Evolutionary conservation across 805 yeast genomes (phyloP).

Genomic region (Pichia cephalocereana): DNA sequence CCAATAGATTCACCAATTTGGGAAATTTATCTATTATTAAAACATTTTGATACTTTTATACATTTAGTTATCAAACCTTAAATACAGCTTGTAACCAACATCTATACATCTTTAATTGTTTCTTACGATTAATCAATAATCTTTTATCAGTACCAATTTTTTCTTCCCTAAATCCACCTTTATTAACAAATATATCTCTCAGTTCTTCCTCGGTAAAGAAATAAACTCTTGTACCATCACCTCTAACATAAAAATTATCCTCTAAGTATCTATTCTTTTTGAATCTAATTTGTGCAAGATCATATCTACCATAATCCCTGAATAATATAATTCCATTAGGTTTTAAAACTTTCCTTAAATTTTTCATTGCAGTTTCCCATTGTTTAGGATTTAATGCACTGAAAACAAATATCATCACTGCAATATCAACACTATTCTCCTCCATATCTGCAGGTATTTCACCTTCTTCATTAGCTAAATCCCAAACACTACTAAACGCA

Average conservation of each 20-base stretch:
- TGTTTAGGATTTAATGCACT: constrained; percentile 88
- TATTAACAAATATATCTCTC: constrained; percentile 55
- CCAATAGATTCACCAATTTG: constrained; percentile 36
- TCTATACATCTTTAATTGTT: constrained; percentile 89
- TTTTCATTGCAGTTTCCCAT: constrained; percentile 75
- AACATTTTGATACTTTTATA: constrained; percentile 57
- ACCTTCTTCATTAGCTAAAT: constrained; percentile 69
- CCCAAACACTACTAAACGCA: constrained; percentile 92
- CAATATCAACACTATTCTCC: constrained; percentile 75
- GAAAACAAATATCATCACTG: constrained; percentile 92
- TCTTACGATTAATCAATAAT: constrained; percentile 82
- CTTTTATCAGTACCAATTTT: constrained; percentile 87
- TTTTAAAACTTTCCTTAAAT: constrained; percentile 63
- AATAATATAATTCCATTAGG: constrained; percentile 90
- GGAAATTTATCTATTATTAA: constrained; percentile 36
- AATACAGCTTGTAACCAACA: constrained; percentile 96
- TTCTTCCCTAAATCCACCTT: constrained; percentile 48
- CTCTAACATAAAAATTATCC: constrained; percentile 91
- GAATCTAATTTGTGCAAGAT: constrained; percentile 89
- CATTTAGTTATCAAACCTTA: constrained; percentile 40
- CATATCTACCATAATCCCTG: constrained; percentile 94
- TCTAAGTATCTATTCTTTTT: constrained; percentile 80
- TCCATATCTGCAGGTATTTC: constrained; percentile 77
- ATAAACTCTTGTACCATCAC: constrained; percentile 96
- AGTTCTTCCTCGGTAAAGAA: constrained; percentile 94